Conservation (phyloP, 2,329 filamentous ascomycete genomes). For the Thelonectria discophora region DNA sequence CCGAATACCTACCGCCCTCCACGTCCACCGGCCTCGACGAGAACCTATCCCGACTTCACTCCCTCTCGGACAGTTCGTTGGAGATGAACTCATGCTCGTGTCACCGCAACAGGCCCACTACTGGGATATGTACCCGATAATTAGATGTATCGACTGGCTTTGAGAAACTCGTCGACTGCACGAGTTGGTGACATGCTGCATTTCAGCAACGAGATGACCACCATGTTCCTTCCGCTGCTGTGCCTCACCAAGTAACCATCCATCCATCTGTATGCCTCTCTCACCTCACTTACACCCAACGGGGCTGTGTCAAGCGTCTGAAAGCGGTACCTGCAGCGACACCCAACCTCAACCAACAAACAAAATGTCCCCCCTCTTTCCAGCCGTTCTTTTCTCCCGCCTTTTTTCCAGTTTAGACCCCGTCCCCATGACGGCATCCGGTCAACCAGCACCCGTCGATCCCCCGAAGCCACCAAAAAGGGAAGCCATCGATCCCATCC, state of each 20-base stretch:
- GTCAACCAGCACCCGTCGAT: not conserved
- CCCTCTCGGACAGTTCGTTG: no score
- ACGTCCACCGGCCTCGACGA: not conserved
- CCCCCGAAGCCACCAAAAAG: not conserved
- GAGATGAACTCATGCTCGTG: no score
- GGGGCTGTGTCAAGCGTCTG: not conserved
- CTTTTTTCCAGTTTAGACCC: no score
- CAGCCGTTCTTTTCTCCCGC: no score
- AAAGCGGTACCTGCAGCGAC: constrained; percentile 18
- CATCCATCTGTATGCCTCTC: not conserved
- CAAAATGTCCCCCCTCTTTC: no score
- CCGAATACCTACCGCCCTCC: not conserved
- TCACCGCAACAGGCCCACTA: no score
- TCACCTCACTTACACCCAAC: constrained; percentile 33
- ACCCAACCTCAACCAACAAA: not conserved
- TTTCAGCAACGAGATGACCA: not conserved
- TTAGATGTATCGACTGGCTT: no score
- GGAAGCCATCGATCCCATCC: not conserved
- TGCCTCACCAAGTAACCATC: not conserved
- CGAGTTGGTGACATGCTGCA: no score
- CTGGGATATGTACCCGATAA: no score
- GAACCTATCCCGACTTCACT: no score
- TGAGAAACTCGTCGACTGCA: no score
- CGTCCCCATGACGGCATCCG: not conserved
- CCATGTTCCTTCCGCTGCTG: not conserved